Percentiles rank a stretch among this genome's conserved stretches.
Evolutionary conservation across 257 asterid genomes (phyloP).

Genomic region (Mitragyna speciosa): DNA sequence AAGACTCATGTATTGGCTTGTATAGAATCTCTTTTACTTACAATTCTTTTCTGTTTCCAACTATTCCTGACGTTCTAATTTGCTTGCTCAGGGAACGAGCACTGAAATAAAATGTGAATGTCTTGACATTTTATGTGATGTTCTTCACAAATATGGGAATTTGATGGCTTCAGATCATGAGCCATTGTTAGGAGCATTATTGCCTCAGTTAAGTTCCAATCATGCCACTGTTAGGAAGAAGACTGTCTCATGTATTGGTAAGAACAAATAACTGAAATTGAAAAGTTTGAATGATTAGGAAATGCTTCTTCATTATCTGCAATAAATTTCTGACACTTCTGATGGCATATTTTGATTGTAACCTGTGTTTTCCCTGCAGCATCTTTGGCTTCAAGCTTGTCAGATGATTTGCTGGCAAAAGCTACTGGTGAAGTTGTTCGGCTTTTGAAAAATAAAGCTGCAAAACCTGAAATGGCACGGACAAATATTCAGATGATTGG

Average conservation of each 20-base stretch:
- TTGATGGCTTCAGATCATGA: constrained; percentile 86
- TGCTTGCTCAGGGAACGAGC: constrained; percentile 66
- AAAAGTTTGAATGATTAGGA: neutral
- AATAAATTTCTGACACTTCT: neutral
- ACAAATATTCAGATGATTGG: constrained; percentile 99
- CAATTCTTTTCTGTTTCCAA: neutral
- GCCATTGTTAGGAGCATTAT: constrained; percentile 61
- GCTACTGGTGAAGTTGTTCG: constrained; percentile 81
- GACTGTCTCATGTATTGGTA: constrained; percentile 95
- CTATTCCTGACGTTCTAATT: constrained; percentile 7
- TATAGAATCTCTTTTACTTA: neutral
- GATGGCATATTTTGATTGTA: constrained; percentile 4
- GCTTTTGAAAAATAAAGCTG: constrained; percentile 56
- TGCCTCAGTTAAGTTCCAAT: constrained; percentile 83
- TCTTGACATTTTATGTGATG: constrained; percentile 91
- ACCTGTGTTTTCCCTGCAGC: constrained; percentile 53
- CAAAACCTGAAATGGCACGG: constrained; percentile 82
- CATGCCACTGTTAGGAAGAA: constrained; percentile 98
- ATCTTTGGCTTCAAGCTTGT: constrained; percentile 91
- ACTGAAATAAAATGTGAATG: constrained; percentile 96
- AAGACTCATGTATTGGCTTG: neutral
- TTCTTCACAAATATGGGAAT: constrained; percentile 95
- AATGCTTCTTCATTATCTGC: neutral
- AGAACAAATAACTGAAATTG: constrained; percentile 20
- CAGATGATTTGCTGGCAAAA: constrained; percentile 93